Evolutionary conservation across 2,329 filamentous ascomycete genomes (phyloP).

Genomic region (Sarocladium kiliense): DNA sequence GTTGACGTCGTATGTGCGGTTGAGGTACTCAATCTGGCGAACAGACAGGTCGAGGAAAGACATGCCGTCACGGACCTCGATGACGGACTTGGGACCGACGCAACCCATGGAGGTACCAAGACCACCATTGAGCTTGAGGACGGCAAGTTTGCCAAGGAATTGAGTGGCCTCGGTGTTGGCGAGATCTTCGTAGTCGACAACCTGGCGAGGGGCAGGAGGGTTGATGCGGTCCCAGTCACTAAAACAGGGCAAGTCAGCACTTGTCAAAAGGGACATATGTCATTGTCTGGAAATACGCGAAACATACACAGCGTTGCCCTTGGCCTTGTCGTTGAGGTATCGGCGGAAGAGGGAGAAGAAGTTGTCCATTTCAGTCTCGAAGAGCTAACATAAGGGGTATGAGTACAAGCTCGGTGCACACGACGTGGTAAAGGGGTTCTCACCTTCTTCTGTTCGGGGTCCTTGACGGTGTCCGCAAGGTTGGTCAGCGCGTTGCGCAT

Average conservation of each 20-base stretch:
- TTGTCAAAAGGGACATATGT: neutral
- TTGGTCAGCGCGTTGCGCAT: conserved; percentile 98
- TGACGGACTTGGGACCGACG: conserved; percentile 98
- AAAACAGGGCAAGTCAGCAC: conserved; percentile 18
- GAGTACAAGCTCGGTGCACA: neutral
- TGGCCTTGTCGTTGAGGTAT: conserved; percentile 98
- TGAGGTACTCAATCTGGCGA: conserved; percentile 97
- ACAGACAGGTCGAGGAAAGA: conserved; percentile 99
- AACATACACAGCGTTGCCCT: conserved; percentile 80
- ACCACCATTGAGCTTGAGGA: conserved; percentile 98
- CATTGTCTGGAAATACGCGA: conserved; percentile 5
- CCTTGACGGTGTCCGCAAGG: conserved; percentile 83
- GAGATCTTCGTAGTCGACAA: conserved; percentile 89
- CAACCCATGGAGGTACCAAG: conserved; percentile 99
- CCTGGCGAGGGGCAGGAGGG: conserved; percentile 87
- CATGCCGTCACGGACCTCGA: conserved; percentile 99
- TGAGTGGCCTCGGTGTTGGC: conserved; percentile 84
- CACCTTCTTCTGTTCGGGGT: conserved; percentile 80
- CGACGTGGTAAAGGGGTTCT: conserved; percentile 17
- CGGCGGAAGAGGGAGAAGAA: conserved; percentile 98
- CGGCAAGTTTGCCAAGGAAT: conserved; percentile 95
- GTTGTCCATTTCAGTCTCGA: conserved; percentile 99
- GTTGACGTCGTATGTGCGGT: conserved; percentile 95
- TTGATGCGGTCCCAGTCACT: conserved; percentile 97
- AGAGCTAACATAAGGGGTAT: conserved; percentile 54